These are phyloP conservation scores for Jatropha podagrica DNA, from an alignment of 441 rosid species.

Conservation along the genomic window DNA sequence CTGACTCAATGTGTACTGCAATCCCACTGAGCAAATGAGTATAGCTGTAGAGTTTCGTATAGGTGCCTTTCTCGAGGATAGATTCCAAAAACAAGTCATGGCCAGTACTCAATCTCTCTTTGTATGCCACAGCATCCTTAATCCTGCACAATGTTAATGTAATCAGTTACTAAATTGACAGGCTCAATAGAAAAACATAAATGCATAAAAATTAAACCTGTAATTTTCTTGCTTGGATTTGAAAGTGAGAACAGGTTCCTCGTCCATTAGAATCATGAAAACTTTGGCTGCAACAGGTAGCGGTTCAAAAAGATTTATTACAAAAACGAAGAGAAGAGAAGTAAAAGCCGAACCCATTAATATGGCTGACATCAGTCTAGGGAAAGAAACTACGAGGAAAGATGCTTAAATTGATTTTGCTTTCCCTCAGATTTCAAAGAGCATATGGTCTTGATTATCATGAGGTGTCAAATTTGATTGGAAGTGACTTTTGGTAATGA, in stretches of 20 bases:
- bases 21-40: constrained; percentile 53
- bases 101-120: constrained; percentile 26
- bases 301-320: constrained; percentile 15
- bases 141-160: constrained; percentile 13
- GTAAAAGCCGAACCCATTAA: constrained; percentile 11
- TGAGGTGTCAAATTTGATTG: constrained; percentile 1
- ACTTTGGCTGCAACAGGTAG: constrained; percentile 35
- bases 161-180: background rate
- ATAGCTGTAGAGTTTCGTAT: constrained; percentile 52
- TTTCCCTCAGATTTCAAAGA: background rate
- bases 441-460: background rate
- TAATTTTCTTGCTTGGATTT: constrained; percentile 19
- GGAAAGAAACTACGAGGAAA: too few relatives aligned
- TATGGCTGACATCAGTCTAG: background rate
- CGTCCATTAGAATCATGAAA: constrained; percentile 42
- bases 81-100: constrained; percentile 46
- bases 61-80: constrained; percentile 34
- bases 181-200: background rate
- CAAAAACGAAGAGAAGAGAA: constrained; percentile 18
- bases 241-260: constrained; percentile 34
- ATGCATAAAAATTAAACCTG: constrained; percentile 20
- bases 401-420: background rate
- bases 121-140: constrained; percentile 29
- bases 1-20: constrained; percentile 40
- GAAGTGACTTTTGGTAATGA: constrained; percentile 4